Percentiles rank a stretch among this genome's conserved stretches.
Conservation (phyloP, 805 yeast species). For the Candida corydali region DNA sequence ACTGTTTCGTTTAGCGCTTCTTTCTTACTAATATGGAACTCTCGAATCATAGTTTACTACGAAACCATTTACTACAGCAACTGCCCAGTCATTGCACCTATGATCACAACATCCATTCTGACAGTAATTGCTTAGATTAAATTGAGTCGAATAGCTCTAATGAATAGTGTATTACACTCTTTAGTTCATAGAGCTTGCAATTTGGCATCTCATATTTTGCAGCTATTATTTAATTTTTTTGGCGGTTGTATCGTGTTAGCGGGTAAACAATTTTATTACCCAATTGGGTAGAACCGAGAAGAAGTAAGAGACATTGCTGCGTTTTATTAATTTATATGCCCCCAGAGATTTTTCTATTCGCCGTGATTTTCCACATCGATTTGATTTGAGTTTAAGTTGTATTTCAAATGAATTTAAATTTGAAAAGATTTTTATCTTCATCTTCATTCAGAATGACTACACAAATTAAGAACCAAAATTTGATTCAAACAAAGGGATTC, state of each 20-base stretch:
- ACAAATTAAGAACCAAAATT: slow-evolving; percentile 38
- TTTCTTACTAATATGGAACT: too few species aligned
- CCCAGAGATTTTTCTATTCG: not conserved
- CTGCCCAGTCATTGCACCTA: too few species aligned
- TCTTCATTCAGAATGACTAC: slow-evolving; percentile 1
- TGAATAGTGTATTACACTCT: too few species aligned
- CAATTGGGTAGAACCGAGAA: not conserved
- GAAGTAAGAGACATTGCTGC: not conserved
- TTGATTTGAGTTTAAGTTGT: not conserved
- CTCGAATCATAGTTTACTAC: too few species aligned
- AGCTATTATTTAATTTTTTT: not conserved
- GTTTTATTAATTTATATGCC: not conserved
- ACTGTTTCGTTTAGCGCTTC: too few species aligned
- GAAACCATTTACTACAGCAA: too few species aligned
- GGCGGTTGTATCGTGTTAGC: not conserved
- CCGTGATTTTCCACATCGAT: not conserved
- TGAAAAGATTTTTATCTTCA: slow-evolving; percentile 3
- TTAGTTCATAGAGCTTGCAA: too few species aligned
- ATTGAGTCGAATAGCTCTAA: too few species aligned
- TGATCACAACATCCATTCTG: too few species aligned
- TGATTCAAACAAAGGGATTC: slow-evolving; percentile 56
- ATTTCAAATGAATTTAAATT: not conserved
- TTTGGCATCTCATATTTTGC: not conserved
- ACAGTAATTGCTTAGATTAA: too few species aligned
- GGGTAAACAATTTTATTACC: not conserved